Percentiles rank a stretch among this genome's conserved stretches.
phyloP scores from a whole-genome alignment of 2,329 filamentous ascomycete species.

The Colletotrichum plurivorum region DNA sequence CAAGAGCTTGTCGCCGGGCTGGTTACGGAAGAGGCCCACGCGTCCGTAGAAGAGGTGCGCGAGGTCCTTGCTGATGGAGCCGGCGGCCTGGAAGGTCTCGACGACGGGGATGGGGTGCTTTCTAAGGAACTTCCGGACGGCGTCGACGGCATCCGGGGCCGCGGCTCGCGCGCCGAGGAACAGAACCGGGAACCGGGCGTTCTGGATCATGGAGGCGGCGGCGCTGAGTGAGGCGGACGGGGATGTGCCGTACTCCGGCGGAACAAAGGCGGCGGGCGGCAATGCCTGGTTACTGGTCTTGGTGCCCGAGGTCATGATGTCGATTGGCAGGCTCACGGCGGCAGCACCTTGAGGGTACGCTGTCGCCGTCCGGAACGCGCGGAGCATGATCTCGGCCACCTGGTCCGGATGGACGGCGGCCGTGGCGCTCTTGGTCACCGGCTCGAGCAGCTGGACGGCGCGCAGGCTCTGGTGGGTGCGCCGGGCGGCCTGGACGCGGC shows the following conservation, averaged over 20 bases:
- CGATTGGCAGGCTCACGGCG: slow-evolving; percentile 60
- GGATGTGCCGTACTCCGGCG: slow-evolving; percentile 57
- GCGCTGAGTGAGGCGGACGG: slow-evolving; percentile 48
- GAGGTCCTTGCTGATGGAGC: slow-evolving; percentile 59
- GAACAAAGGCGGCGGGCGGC: slow-evolving; percentile 53
- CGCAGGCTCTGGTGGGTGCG: slow-evolving; percentile 63
- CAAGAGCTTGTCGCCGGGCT: slow-evolving; percentile 61
- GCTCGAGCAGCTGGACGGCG: slow-evolving; percentile 58
- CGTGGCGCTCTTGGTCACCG: slow-evolving; percentile 58
- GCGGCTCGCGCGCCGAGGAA: slow-evolving; percentile 61
- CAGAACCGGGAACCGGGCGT: slow-evolving; percentile 56
- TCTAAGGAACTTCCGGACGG: slow-evolving; percentile 56
- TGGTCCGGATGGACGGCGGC: slow-evolving; percentile 62
- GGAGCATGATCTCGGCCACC: slow-evolving; percentile 61
- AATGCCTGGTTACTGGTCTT: slow-evolving; percentile 54
- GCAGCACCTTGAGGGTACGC: slow-evolving; percentile 58
- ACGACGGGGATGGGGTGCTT: slow-evolving; percentile 60
- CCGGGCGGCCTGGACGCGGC: slow-evolving; percentile 57
- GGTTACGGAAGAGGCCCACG: slow-evolving; percentile 63
- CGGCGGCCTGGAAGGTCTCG: slow-evolving; percentile 66
- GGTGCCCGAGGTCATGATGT: slow-evolving; percentile 56
- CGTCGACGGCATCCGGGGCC: slow-evolving; percentile 54
- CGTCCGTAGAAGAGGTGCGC: slow-evolving; percentile 61
- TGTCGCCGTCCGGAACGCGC: slow-evolving; percentile 58
- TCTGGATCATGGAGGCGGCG: slow-evolving; percentile 51